A percentile compares a stretch with the other conserved stretches of the same genome.
Evolutionary conservation across 345 rosid genomes (phyloP).

Genomic region (Populus euphratica): DNA sequence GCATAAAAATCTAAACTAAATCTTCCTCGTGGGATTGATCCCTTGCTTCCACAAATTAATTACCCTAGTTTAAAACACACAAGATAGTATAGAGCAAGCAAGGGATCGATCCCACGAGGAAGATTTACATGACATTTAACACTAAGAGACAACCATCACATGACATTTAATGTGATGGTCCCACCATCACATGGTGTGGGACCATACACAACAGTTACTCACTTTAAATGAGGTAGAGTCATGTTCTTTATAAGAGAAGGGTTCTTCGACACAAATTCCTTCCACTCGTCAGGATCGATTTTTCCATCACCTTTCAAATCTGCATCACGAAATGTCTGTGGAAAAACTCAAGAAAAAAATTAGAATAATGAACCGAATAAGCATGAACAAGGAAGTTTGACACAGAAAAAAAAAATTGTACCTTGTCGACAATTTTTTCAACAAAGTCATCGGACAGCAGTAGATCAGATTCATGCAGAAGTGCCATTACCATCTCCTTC

Average conservation of each 20-base stretch:
- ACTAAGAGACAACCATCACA: too few species aligned
- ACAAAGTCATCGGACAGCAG: slow-evolving; percentile 60
- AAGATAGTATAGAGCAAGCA: too few species aligned
- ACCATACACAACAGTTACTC: too few species aligned
- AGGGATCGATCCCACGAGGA: too few species aligned
- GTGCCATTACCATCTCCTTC: slow-evolving; percentile 92
- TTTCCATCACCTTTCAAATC: slow-evolving; percentile 68
- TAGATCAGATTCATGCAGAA: slow-evolving; percentile 83
- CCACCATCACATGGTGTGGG: too few species aligned
- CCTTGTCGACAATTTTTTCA: slow-evolving; percentile 76
- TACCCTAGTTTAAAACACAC: too few species aligned
- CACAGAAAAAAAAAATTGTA: slow-evolving; percentile 11
- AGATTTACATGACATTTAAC: too few species aligned
- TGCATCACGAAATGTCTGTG: slow-evolving; percentile 69
- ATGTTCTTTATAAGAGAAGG: slow-evolving; percentile 90
- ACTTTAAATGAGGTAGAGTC: slow-evolving; percentile 90
- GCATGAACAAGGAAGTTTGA: background rate
- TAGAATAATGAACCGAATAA: background rate
- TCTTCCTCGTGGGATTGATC: too few species aligned
- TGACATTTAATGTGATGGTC: too few species aligned
- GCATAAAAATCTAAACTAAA: too few species aligned
- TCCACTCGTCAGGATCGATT: slow-evolving; percentile 89
- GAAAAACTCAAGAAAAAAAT: background rate
- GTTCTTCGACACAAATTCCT: slow-evolving; percentile 58
- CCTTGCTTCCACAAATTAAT: too few species aligned